Conservation (phyloP, 495 filamentous ascomycete genomes). For the Talaromyces wortmannii region DNA sequence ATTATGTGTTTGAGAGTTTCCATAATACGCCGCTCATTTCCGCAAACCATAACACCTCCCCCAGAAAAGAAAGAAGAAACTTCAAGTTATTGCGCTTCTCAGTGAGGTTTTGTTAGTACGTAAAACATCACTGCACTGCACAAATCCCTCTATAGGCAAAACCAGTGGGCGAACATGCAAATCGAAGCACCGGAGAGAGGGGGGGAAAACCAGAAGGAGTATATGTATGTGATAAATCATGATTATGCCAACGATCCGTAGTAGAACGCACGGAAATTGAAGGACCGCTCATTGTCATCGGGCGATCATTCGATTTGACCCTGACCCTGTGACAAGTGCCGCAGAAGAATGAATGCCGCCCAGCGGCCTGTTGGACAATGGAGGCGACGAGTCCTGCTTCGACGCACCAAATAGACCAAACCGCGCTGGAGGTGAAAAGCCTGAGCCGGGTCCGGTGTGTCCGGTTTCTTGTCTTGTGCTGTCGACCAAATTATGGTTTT, state of each 20-base stretch:
- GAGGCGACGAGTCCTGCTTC: conserved; percentile 27
- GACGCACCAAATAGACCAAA: conserved; percentile 26
- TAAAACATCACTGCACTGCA: not conserved
- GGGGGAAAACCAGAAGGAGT: no score
- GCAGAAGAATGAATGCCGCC: conserved; percentile 29
- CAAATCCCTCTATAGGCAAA: not conserved
- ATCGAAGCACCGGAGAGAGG: no score
- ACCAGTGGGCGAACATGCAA: no score
- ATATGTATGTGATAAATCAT: not conserved
- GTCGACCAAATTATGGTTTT: conserved; percentile 17
- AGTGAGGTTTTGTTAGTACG: not conserved
- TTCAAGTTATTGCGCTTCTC: not conserved
- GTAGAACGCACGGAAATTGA: not conserved
- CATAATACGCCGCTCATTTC: not conserved
- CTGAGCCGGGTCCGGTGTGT: conserved; percentile 11
- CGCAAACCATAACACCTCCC: not conserved
- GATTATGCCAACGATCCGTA: not conserved
- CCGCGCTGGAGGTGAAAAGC: conserved; percentile 29
- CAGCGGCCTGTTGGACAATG: conserved; percentile 21
- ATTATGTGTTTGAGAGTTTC: not conserved
- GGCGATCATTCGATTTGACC: conserved; percentile 28
- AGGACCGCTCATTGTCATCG: conserved; percentile 14
- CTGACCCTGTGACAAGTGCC: conserved; percentile 18
- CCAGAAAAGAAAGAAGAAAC: no score
- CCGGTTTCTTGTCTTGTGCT: conserved; percentile 10